phyloP scores from a whole-genome alignment of 768 basidiomycete genomes.

The Lactarius vividus region DNA sequence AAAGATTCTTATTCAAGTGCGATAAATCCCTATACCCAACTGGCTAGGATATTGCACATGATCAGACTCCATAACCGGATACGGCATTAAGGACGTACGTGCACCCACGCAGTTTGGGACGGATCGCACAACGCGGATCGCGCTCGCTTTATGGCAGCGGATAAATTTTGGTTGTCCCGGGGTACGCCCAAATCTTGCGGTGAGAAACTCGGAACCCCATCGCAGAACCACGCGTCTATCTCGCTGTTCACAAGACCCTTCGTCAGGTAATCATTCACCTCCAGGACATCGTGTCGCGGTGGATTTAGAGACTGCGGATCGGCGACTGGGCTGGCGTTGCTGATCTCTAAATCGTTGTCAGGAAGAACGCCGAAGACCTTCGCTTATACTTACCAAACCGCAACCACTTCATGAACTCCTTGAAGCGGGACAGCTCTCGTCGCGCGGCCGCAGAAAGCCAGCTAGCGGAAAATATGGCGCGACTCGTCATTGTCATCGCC shows the following conservation, averaged over 20 bases:
- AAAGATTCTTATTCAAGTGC: slow-evolving; percentile 65
- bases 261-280: slow-evolving; percentile 78
- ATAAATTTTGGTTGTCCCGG: slow-evolving; percentile 37
- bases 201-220: slow-evolving; percentile 53
- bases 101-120: slow-evolving; percentile 48
- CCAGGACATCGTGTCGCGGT: slow-evolving; percentile 68
- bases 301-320: slow-evolving; percentile 46
- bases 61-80: slow-evolving; percentile 16
- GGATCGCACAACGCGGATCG: slow-evolving; percentile 47
- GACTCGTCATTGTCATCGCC: slow-evolving; percentile 53
- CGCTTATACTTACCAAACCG: slow-evolving; percentile 56
- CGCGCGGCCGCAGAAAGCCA: slow-evolving; percentile 70
- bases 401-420: slow-evolving; percentile 76
- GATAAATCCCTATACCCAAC: slow-evolving; percentile 49
- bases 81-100: slow-evolving; percentile 42
- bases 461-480: slow-evolving; percentile 58
- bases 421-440: slow-evolving; percentile 68
- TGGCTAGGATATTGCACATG: slow-evolving; percentile 36
- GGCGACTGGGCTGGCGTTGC: slow-evolving; percentile 48
- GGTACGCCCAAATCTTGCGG: slow-evolving; percentile 50
- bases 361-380: background rate
- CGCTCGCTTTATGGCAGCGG: slow-evolving; percentile 47
- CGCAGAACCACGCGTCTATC: slow-evolving; percentile 80
- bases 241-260: slow-evolving; percentile 64
- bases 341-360: slow-evolving; percentile 41